Evolutionary conservation across 2,329 filamentous ascomycete genomes (phyloP).

Genomic region (Beauveria sp.): DNA sequence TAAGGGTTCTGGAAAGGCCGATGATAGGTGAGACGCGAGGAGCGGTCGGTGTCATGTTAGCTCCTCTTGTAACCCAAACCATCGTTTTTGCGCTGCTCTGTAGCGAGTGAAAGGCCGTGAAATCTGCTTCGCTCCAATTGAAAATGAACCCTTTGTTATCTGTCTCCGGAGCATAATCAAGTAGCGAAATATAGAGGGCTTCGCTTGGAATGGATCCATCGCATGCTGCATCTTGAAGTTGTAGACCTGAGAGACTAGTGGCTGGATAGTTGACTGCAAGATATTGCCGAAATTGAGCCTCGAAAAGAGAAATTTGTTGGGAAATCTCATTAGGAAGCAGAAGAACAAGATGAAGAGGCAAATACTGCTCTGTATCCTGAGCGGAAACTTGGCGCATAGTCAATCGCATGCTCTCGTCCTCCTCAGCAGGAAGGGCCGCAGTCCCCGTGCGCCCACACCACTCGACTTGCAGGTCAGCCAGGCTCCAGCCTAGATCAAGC

Average conservation of each 20-base stretch:
- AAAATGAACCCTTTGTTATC: constrained; percentile 24
- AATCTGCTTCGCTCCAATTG: constrained; percentile 31
- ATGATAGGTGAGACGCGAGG: constrained; percentile 33
- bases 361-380: not conserved
- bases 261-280: not conserved
- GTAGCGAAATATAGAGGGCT: constrained; percentile 32
- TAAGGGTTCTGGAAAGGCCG: constrained; percentile 39
- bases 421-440: not conserved
- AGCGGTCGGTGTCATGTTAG: constrained; percentile 27
- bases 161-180: constrained; percentile 30
- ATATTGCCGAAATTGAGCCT: not conserved
- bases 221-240: not conserved
- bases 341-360: not conserved
- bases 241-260: not conserved
- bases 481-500: not conserved
- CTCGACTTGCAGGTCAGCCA: not conserved
- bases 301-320: not conserved
- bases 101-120: constrained; percentile 33
- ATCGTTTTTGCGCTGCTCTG: constrained; percentile 29
- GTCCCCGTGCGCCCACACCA: not conserved
- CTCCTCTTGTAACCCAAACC: constrained; percentile 41
- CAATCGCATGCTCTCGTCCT: not conserved
- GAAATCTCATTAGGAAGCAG: not conserved
- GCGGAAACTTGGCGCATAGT: not conserved
- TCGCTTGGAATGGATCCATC: not conserved